Base-by-base conservation (phyloP, 768 basidiomycete species). In the Brasilioporus rufonigricans region DNA sequence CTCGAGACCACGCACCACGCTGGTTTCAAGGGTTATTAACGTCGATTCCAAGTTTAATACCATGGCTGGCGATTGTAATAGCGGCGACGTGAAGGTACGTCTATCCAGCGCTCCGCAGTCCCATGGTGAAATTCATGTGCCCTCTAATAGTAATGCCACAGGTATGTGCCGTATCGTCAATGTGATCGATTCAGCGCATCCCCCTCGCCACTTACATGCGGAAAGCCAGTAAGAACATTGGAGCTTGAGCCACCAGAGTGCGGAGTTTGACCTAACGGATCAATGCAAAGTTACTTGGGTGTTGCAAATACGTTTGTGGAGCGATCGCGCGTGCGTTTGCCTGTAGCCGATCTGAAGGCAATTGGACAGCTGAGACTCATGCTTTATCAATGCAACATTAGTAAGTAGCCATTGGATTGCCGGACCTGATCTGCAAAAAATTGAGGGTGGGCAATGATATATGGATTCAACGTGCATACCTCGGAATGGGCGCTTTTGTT, bases 371-470 rank as follows among this genome's bases (percentile, higher is more conserved):
- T 39, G 38, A 39, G 43, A 7, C 21, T 8, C 19, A n/a, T n/a
- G n/a, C n/a, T n/a, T n/a, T n/a, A n/a, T n/a, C n/a, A n/a, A n/a
- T 41, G 48, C 29, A 31, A 31, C 33, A 24, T 48, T 44, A 13
- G 48, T 33, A 46, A 50, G 41, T 47, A 23, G 26, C 27, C 41
- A 43, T 36, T 32, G 23, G 19, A 27, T 9, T 32, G 33, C 21
- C 44, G 19, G 35, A 49, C 48, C 41, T 63, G 61, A 61, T 61
- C 57, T 54, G 4, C 61, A 55, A 48, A 38, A 33, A 27, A 3
- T 32, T 4, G 35, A 24, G n/a, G 19, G 36, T 31, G 48, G 13
- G 14, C 19, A 13, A 40, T 54, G 40, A 63, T 50, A 29, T 45
- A 47, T 50, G 14, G 41, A 61, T 43, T 29, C 47, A 50, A 55